phyloP scores from a whole-genome alignment of 208 protist species.

The Trypanosoma lewisi region DNA sequence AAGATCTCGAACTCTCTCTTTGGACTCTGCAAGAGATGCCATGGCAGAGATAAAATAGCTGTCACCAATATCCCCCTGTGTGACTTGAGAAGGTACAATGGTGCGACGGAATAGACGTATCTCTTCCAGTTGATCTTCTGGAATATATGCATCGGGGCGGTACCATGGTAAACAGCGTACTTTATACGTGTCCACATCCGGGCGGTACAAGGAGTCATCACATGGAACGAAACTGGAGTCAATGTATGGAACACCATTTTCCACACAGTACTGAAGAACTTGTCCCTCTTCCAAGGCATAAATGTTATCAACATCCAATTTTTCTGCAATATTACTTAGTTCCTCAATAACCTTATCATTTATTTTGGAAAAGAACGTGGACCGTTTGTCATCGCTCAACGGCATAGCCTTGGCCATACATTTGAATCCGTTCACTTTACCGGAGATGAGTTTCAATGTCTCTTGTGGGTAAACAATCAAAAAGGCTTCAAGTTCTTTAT shows the following conservation, averaged over 20 bases:
- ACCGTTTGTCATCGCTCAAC: constrained; percentile 53
- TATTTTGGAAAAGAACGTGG: constrained; percentile 37
- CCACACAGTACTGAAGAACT: constrained; percentile 55
- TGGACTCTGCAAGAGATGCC: constrained; percentile 48
- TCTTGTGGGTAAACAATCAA: constrained; percentile 67
- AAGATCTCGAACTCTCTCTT: constrained; percentile 40
- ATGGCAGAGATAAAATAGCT: constrained; percentile 78
- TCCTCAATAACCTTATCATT: constrained; percentile 45
- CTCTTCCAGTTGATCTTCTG: constrained; percentile 50
- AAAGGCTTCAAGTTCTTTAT: constrained; percentile 52
- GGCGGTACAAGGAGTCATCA: constrained; percentile 63
- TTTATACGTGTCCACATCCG: constrained; percentile 60
- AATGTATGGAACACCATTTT: constrained; percentile 50
- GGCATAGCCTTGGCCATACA: constrained; percentile 57
- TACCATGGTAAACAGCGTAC: constrained; percentile 57
- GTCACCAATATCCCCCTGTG: constrained; percentile 75
- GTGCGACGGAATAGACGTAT: constrained; percentile 67
- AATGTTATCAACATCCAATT: constrained; percentile 29
- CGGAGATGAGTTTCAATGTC: constrained; percentile 57
- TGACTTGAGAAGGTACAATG: constrained; percentile 62
- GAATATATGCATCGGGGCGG: constrained; percentile 55
- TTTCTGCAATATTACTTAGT: constrained; percentile 37
- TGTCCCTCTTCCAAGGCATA: constrained; percentile 51
- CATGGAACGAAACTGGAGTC: constrained; percentile 69
- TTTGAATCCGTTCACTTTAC: constrained; percentile 70